Conservation (phyloP, 768 basidiomycete species). For the Suillus placidus region DNA sequence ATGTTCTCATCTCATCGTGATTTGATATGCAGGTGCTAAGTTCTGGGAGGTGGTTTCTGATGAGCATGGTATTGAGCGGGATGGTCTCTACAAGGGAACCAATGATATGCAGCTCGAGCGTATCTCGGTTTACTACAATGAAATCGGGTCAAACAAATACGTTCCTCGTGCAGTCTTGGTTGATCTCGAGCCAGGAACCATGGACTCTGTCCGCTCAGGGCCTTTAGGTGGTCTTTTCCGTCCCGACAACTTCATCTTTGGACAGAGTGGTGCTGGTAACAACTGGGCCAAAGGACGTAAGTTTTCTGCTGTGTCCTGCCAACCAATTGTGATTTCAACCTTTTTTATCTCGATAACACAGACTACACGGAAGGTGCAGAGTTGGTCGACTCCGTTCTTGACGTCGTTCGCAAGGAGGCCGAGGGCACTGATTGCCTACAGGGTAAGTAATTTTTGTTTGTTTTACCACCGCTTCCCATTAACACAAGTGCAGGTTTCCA, state of each 20-base stretch:
- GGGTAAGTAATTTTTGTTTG: constrained; percentile 52
- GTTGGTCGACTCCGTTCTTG: constrained; percentile 96
- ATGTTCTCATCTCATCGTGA: constrained; percentile 22
- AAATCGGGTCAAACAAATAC: constrained; percentile 93
- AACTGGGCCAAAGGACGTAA: constrained; percentile 99
- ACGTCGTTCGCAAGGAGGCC: constrained; percentile 98
- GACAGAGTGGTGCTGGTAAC: constrained; percentile 98
- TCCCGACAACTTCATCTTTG: constrained; percentile 98
- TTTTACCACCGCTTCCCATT: constrained; percentile 6
- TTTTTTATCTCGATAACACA: constrained; percentile 3
- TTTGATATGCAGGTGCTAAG: constrained; percentile 68
- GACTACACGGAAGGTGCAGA: constrained; percentile 96
- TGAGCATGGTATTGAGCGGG: constrained; percentile 94
- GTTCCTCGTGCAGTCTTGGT: constrained; percentile 97
- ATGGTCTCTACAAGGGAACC: constrained; percentile 92
- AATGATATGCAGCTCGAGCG: constrained; percentile 96
- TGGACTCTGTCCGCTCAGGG: constrained; percentile 90
- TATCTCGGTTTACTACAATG: constrained; percentile 98
- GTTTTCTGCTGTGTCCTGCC: constrained; percentile 35
- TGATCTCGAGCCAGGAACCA: constrained; percentile 97
- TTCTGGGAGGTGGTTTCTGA: constrained; percentile 99
- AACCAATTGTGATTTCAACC: neutral
- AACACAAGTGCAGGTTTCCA: constrained; percentile 75
- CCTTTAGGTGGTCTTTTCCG: constrained; percentile 92
- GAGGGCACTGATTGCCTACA: constrained; percentile 97